phyloP scores from a whole-genome alignment of 768 basidiomycete species.

The Boletus edulis region DNA sequence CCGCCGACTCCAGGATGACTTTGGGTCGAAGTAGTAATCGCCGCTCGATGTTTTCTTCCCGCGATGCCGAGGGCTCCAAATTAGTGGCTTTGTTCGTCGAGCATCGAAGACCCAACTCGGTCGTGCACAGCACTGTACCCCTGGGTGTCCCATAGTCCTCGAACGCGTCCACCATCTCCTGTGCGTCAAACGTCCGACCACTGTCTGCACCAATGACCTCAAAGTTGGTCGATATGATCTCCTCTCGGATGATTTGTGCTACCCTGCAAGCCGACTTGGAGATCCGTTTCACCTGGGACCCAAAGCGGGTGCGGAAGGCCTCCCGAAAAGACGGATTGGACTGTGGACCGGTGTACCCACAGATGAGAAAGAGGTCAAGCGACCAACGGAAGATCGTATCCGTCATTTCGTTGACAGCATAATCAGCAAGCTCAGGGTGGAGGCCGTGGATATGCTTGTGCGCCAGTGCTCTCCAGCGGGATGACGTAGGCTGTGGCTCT shows the following conservation, averaged over 20 bases:
- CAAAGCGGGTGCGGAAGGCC: constrained; percentile 47
- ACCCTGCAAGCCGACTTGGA: constrained; percentile 61
- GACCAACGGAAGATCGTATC: constrained; percentile 75
- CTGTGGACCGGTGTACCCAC: constrained; percentile 52
- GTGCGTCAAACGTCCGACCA: constrained; percentile 46
- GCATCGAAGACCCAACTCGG: constrained; percentile 69
- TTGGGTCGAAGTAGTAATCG: constrained; percentile 68
- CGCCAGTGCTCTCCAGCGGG: constrained; percentile 73
- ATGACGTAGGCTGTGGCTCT: constrained; percentile 78
- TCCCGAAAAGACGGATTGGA: constrained; percentile 41
- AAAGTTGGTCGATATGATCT: constrained; percentile 76
- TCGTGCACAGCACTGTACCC: constrained; percentile 61
- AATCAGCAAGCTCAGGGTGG: constrained; percentile 64
- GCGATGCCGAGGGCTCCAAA: constrained; percentile 24
- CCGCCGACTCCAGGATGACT: constrained; percentile 72
- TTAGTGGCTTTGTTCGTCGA: constrained; percentile 41
- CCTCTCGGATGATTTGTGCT: constrained; percentile 64
- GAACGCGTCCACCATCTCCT: constrained; percentile 61
- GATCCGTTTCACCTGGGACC: constrained; percentile 62
- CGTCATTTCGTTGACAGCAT: constrained; percentile 68
- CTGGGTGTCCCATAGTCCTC: constrained; percentile 52
- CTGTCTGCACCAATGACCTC: constrained; percentile 64
- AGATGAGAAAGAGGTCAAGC: constrained; percentile 61
- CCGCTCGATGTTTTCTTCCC: constrained; percentile 49
- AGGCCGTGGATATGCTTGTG: constrained; percentile 66